Base-by-base conservation (phyloP, 1,284 basidiomycete species). In the Pseudozyma thailandica region DNA sequence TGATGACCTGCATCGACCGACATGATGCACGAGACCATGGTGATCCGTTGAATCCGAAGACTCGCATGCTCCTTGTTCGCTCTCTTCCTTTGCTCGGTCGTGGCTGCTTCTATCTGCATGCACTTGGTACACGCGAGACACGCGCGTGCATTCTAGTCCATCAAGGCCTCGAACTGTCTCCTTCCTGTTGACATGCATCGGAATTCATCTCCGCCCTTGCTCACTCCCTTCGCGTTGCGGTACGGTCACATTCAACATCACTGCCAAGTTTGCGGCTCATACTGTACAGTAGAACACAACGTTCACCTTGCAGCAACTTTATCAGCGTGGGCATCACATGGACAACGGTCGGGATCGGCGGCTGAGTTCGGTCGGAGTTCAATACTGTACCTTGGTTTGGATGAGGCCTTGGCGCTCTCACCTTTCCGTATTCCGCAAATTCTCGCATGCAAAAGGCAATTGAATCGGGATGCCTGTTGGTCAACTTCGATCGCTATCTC, bases 121-220 rank as follows among this genome's bases (percentile, higher is more conserved):
- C n/a, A 44, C 33, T 44, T 25, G 48, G 25, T 9, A 20, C 20
- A 59, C 26, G 38, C 56, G 56, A 59, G 56, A 60, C 57, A 53
- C 49, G 57, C 57, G 33, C 20, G 26, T 25, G 49, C 56, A 51
- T 51, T 44, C 44, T 9, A 41, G 7, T 41, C 20, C 45, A 42
- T 25, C 35, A 27, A 51, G 20, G 44, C 49, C 45, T 47, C 49
- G 56, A 47, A 30, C 23, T 15, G 12, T 18, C 20, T 35, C 35
- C 7, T 33, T 21, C 20, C n/a, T 4, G 28, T 25, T 6, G 41
- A 12, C 21, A 9, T 23, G 25, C 31, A 33, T 33, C 31, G 31
- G 20, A 23, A 21, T 23, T 7, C 39, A 41, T 10, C 31, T 33
- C n/a, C 12, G 31, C 31, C n/a, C n/a, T 10, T 33, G 31, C 12